Evolutionary conservation across 1,139 yeast genomes (phyloP), one percentile per base, ranked within the genome.

Genomic region (Spathaspora jeffriesii): DNA sequence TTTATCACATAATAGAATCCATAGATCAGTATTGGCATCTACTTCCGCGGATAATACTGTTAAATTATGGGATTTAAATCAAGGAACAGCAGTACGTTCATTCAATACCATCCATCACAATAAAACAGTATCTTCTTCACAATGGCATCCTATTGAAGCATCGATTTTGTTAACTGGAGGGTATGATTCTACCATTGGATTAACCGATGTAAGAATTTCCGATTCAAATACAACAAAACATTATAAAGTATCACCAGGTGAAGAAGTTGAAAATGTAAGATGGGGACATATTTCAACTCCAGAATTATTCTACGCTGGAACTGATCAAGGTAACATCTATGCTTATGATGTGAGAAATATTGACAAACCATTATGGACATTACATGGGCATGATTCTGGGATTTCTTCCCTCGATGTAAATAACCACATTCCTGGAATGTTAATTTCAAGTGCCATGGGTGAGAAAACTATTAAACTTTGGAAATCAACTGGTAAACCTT

Each of bases 311-410:
- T 82, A 87, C 61, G 96, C 91, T 40, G 96, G 97, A 58, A 91
- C 97, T 34, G 99, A 93, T 65, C 78, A 82, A 53, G 99, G 99
- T 63, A 85, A 85, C 59, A 82, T 93, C 31, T 89, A 89, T 70
- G 87, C 95, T 54, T 92, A 88, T 60, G 99, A 93, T 67, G 85
- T 89, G 42, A 82, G 97, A 64, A 80, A 75, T 44, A 77, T 75
- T 41, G 75, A 79, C 45, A 81, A 79, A 55, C 91, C 97, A 22
- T 61, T 93, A 36, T 93, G 99, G 99, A 89, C 96, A 5, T 77
- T 93, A 59, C 97, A 95, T 69, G 99, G 99, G 2, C 99, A 93
- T 65, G 98, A 93, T 68, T 82, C 96, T 4, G 97, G 96, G 50
- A 86, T 93, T 51, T 86, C 97, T 10, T 78, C 95, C 3, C 78